Evolutionary conservation across 768 basidiomycete species (phyloP).

Genomic region (Lactarius indigo): DNA sequence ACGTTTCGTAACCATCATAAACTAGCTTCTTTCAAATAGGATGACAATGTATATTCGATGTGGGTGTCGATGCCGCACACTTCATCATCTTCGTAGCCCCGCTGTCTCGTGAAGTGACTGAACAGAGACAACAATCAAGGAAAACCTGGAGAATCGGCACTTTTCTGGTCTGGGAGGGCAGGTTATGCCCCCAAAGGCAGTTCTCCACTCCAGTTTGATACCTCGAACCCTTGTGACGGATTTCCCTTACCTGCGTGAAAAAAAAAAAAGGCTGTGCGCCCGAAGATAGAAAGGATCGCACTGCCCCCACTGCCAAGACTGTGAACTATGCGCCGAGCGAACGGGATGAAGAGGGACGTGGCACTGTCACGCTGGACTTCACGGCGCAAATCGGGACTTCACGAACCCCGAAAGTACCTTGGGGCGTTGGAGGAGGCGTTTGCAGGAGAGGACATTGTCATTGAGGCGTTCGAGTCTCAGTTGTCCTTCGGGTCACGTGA

Average conservation of each 20-base stretch:
- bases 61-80: neutral
- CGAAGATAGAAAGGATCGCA: neutral
- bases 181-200: neutral
- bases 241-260: neutral
- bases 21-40: too few relatives aligned
- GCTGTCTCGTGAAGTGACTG: neutral
- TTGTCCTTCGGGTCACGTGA: too few relatives aligned
- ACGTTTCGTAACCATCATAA: neutral
- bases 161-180: neutral
- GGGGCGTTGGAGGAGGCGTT: neutral
- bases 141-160: neutral
- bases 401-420: neutral
- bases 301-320: neutral
- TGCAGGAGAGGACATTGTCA: neutral
- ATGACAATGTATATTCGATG: neutral
- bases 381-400: neutral
- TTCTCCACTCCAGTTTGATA: neutral
- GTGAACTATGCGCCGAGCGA: neutral
- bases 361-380: neutral
- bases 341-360: neutral
- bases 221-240: neutral
- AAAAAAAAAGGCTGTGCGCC: neutral
- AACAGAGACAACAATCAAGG: neutral
- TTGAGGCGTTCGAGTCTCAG: too few relatives aligned
- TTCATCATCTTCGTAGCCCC: neutral